phyloP scores from a whole-genome alignment of 148 eudicot genomes.

The Camellia granthamiana region DNA sequence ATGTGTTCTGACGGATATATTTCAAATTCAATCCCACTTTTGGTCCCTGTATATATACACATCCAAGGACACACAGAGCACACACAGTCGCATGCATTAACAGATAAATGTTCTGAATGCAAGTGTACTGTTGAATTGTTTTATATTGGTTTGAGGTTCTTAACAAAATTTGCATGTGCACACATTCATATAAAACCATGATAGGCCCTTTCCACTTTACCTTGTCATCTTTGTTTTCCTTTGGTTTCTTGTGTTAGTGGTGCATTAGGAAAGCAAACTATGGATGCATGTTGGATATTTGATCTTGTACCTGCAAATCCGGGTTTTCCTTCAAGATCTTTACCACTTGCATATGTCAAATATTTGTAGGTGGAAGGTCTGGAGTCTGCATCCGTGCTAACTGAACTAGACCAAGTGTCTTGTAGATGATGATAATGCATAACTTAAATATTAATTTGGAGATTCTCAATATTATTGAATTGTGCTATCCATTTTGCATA shows the following conservation, averaged over 20 bases:
- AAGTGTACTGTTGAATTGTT: too few relatives aligned
- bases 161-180: too few relatives aligned
- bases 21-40: neutral
- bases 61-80: too few relatives aligned
- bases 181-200: too few relatives aligned
- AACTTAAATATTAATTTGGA: neutral
- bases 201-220: too few relatives aligned
- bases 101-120: neutral
- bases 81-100: neutral
- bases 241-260: neutral
- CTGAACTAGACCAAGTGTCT: too few relatives aligned
- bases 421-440: too few relatives aligned
- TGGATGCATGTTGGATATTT: neutral
- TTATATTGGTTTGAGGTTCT: too few relatives aligned
- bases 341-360: too few relatives aligned
- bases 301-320: neutral
- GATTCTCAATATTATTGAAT: neutral
- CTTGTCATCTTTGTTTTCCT: neutral
- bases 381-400: too few relatives aligned
- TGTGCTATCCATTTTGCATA: neutral
- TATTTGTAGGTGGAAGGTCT: too few relatives aligned
- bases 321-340: neutral
- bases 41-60: neutral
- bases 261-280: neutral
- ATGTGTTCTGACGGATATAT: neutral